These are phyloP conservation scores for Dothistroma septosporum DNA, from an alignment of 2,329 filamentous ascomycete genomes.

Conservation along the genomic window DNA sequence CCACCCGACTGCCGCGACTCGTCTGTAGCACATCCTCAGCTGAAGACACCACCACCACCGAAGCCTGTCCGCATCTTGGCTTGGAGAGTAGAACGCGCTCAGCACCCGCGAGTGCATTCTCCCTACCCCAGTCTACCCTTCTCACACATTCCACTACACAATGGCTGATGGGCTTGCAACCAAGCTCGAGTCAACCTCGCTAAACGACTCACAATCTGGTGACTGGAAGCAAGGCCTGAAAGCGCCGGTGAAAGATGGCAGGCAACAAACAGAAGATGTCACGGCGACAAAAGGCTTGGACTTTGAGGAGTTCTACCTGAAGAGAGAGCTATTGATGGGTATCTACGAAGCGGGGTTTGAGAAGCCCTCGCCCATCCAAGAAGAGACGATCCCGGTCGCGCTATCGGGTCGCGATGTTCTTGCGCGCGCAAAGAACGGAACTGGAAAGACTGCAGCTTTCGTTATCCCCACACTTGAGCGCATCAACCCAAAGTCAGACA, in stretches of 20 bases:
- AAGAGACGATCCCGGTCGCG: slow-evolving; percentile 96
- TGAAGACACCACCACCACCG: not conserved
- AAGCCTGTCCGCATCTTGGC: not conserved
- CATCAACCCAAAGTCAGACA: slow-evolving; percentile 93
- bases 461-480: slow-evolving; percentile 92
- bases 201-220: slow-evolving; percentile 52
- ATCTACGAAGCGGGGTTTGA: slow-evolving; percentile 99
- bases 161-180: slow-evolving; percentile 52
- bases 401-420: slow-evolving; percentile 92
- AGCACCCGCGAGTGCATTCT: slow-evolving; percentile 3
- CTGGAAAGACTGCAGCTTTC: slow-evolving; percentile 96
- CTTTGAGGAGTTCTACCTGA: slow-evolving; percentile 95
- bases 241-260: slow-evolving; percentile 67
- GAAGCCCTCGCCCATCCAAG: slow-evolving; percentile 97
- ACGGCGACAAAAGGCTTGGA: slow-evolving; percentile 96
- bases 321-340: slow-evolving; percentile 94
- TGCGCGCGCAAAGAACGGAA: slow-evolving; percentile 96
- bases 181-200: slow-evolving; percentile 54
- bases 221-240: slow-evolving; percentile 74
- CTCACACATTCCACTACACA: slow-evolving; percentile 18
- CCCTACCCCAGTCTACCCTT: not conserved
- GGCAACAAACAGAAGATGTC: slow-evolving; percentile 92
- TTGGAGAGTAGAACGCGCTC: not conserved
- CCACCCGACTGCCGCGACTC: not conserved
- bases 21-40: not conserved